phyloP scores from a whole-genome alignment of 2,329 filamentous ascomycete genomes.

The Ustilaginoidea virens region DNA sequence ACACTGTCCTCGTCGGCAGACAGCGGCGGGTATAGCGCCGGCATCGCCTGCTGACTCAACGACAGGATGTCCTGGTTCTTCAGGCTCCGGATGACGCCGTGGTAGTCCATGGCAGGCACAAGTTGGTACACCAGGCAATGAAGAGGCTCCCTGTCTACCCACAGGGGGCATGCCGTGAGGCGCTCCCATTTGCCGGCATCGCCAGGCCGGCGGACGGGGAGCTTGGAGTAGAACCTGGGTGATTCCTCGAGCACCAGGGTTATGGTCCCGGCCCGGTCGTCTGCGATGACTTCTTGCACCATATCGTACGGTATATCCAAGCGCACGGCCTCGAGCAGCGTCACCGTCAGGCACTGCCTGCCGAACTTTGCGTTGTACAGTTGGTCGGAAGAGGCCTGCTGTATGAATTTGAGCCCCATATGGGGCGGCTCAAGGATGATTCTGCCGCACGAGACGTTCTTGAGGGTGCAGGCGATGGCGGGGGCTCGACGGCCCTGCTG shows the following conservation, averaged over 20 bases:
- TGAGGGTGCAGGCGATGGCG: constrained; percentile 6
- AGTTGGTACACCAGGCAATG: constrained; percentile 29
- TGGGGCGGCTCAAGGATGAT: constrained; percentile 22
- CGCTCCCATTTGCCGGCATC: constrained; percentile 12
- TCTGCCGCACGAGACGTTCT: constrained; percentile 28
- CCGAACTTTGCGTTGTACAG: constrained; percentile 26
- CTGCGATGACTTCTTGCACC: constrained; percentile 29
- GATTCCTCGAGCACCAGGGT: constrained; percentile 36
- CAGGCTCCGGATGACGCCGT: constrained; percentile 9
- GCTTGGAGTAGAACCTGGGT: constrained; percentile 29
- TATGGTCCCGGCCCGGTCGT: constrained; percentile 19
- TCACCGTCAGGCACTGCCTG: constrained; percentile 25
- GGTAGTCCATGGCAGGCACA: background rate
- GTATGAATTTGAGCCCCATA: constrained; percentile 24
- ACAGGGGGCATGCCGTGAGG: constrained; percentile 11
- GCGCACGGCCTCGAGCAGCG: constrained; percentile 10
- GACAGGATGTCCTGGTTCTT: constrained; percentile 10
- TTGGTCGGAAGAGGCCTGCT: constrained; percentile 17
- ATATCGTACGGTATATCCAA: constrained; percentile 35
- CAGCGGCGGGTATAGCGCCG: no score
- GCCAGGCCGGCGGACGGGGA: constrained; percentile 3
- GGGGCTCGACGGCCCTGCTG: constrained; percentile 6
- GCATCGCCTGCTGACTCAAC: constrained; percentile 11
- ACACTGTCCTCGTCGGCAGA: no score
- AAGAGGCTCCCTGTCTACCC: constrained; percentile 15